Evolutionary conservation across 78 protist species (phyloP), one percentile per base, ranked within the genome.

Genomic region (Dictyostelium intermedium): DNA sequence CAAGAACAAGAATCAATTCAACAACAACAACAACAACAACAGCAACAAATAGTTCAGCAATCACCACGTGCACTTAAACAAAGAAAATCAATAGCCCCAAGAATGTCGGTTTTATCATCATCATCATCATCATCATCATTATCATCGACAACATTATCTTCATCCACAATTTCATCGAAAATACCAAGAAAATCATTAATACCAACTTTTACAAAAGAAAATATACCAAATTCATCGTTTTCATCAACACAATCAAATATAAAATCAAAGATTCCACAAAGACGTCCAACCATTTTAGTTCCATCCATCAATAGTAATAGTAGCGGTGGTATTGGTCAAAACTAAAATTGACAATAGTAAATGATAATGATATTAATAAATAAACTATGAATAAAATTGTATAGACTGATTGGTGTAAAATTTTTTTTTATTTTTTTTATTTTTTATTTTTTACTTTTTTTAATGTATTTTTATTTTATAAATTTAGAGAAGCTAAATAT

Each of bases 231-330:
- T 72, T 27, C 79, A 16, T 34, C 79, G 2, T 16, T 35, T 9
- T 72, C 79, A 72, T 14, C 45, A 32, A 72, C 79, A 14, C 13
- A 32, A 32, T 11, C 43, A 14, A 30, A 35, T 66, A 3, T 72
- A 72, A 72, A 72, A 72, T 72, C 79, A 16, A 72, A 72, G 34
- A 34, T 72, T 27, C 74, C 74, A 14, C 79, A 72, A 72, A 72
- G 79, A 72, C 35, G 79, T 13, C 79, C 79, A 34, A 72, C 79
- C 23, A 30, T 32, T 72, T 72, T 32, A 72, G 41, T 72, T 34
- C 45, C 37, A 72, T 5, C 37, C 37, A 72, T 5, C 37, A 72
- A n/a, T 66, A 66, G 35, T 66, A 66, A 23, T 27, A 66, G 35
- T 66, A 66, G 39, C 74, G 74, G 74, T 66, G 74, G 74, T 66